Percentiles rank a stretch among this genome's conserved stretches.
These are phyloP conservation scores for Aspergillus sp. DNA, from an alignment of 2,329 filamentous ascomycete genomes.

Conservation along the genomic window DNA sequence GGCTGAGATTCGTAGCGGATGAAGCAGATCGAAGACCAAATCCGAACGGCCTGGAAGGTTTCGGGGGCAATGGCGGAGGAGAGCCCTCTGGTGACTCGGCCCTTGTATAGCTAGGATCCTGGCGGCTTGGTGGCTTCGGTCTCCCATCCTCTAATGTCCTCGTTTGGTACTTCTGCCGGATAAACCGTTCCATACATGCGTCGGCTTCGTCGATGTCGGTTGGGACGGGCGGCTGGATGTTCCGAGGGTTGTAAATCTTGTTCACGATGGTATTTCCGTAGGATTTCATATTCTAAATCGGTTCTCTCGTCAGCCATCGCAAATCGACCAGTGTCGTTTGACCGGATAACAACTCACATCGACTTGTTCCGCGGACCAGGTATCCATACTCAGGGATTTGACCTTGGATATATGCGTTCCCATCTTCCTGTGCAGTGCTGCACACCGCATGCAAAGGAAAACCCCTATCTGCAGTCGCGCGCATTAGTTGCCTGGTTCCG, in stretches of 20 bases:
- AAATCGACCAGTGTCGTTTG: neutral
- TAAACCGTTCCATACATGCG: conserved; percentile 91
- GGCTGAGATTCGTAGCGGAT: conserved; percentile 65
- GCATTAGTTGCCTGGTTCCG: conserved; percentile 15
- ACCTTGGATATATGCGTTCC: conserved; percentile 98
- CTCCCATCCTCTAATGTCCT: conserved; percentile 51
- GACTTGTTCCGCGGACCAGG: conserved; percentile 92
- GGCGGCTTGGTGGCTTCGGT: conserved; percentile 48
- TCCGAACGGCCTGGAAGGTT: conserved; percentile 60
- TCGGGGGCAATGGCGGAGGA: conserved; percentile 59
- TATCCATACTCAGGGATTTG: conserved; percentile 98
- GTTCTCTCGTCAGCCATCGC: neutral
- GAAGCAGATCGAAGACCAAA: conserved; percentile 68
- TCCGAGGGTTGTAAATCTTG: conserved; percentile 82
- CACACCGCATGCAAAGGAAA: conserved; percentile 97
- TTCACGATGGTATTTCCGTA: conserved; percentile 86
- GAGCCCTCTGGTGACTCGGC: conserved; percentile 51
- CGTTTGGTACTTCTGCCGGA: conserved; percentile 88
- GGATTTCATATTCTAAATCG: conserved; percentile 80
- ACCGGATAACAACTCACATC: conserved; percentile 65
- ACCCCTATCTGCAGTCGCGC: conserved; percentile 69
- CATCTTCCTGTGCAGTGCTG: conserved; percentile 89
- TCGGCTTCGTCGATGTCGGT: conserved; percentile 91
- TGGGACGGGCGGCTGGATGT: conserved; percentile 78
- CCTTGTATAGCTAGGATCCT: conserved; percentile 57